These are phyloP conservation scores for Ogataea methylovora DNA, from an alignment of 805 yeast species.

Conservation along the genomic window DNA sequence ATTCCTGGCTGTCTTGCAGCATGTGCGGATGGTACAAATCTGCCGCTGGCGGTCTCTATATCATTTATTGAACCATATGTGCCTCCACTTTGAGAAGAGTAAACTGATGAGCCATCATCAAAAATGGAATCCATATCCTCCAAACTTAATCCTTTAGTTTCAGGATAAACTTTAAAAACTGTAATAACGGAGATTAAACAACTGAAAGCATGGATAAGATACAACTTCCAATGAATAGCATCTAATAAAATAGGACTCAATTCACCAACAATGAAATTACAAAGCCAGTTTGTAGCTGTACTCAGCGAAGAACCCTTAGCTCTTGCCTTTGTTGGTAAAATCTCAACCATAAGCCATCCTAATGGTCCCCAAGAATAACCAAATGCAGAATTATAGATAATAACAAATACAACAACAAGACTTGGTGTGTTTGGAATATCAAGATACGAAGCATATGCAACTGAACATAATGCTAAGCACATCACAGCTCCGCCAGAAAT, in stretches of 20 bases:
- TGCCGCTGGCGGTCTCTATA: not conserved
- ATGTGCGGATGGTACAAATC: conserved; percentile 11
- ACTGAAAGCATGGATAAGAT: conserved; percentile 72
- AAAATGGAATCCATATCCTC: conserved; percentile 92
- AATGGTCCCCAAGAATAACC: conserved; percentile 94
- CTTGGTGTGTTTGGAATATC: conserved; percentile 48
- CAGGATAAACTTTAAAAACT: conserved; percentile 74
- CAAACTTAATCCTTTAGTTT: conserved; percentile 79
- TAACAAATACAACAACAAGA: conserved; percentile 67
- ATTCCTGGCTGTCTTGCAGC: conserved; percentile 18
- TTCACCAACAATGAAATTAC: conserved; percentile 88
- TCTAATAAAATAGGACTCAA: conserved; percentile 84
- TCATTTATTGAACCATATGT: conserved; percentile 7
- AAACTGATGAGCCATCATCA: conserved; percentile 46
- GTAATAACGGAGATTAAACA: conserved; percentile 68
- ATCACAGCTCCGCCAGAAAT: conserved; percentile 72
- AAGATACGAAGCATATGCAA: conserved; percentile 53
- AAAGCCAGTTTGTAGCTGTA: conserved; percentile 90
- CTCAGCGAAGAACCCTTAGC: conserved; percentile 88
- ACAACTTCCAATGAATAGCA: conserved; percentile 68
- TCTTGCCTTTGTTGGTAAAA: conserved; percentile 75
- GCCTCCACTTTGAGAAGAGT: conserved; percentile 12
- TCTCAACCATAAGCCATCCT: conserved; percentile 86
- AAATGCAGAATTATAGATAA: conserved; percentile 74
- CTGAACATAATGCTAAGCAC: conserved; percentile 62